phyloP scores from a whole-genome alignment of 2,329 filamentous ascomycete genomes.

The Magnaporthiopsis incrustans region DNA sequence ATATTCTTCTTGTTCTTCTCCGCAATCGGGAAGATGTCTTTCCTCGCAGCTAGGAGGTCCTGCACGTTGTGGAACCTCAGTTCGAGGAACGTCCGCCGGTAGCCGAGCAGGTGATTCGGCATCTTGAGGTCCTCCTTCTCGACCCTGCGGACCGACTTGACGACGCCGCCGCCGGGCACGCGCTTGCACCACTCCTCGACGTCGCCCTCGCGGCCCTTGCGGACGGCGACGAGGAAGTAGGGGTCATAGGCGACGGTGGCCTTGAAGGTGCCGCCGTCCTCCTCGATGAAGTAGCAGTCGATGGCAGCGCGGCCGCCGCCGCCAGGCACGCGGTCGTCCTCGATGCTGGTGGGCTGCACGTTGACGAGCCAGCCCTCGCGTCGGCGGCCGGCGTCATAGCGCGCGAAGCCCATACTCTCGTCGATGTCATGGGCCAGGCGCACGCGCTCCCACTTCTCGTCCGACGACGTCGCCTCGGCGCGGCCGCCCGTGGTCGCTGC shows the following conservation, averaged over 20 bases:
- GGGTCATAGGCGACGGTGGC: constrained; percentile 94
- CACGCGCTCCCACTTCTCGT: constrained; percentile 85
- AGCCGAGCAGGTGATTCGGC: constrained; percentile 93
- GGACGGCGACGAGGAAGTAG: constrained; percentile 89
- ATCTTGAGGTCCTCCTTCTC: constrained; percentile 91
- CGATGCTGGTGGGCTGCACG: constrained; percentile 79
- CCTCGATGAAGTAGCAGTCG: constrained; percentile 95
- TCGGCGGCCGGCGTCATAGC: constrained; percentile 82
- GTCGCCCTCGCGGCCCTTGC: constrained; percentile 79
- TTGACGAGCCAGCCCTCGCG: constrained; percentile 87
- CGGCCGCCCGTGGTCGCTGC: constrained; percentile 60
- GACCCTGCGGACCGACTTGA: constrained; percentile 68
- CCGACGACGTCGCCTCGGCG: constrained; percentile 78
- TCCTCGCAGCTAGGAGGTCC: constrained; percentile 78
- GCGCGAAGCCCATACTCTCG: constrained; percentile 86
- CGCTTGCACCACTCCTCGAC: constrained; percentile 92
- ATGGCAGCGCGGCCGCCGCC: constrained; percentile 84
- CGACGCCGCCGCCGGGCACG: constrained; percentile 67
- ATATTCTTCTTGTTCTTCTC: constrained; percentile 96
- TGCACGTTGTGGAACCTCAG: constrained; percentile 80
- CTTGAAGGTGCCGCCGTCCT: constrained; percentile 85
- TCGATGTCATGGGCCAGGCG: constrained; percentile 83
- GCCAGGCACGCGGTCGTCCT: constrained; percentile 76
- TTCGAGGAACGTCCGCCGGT: constrained; percentile 80
- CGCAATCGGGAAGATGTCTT: constrained; percentile 78